phyloP scores from a whole-genome alignment of 2,329 filamentous ascomycete genomes.

The Neofusicoccum umdonicola region DNA sequence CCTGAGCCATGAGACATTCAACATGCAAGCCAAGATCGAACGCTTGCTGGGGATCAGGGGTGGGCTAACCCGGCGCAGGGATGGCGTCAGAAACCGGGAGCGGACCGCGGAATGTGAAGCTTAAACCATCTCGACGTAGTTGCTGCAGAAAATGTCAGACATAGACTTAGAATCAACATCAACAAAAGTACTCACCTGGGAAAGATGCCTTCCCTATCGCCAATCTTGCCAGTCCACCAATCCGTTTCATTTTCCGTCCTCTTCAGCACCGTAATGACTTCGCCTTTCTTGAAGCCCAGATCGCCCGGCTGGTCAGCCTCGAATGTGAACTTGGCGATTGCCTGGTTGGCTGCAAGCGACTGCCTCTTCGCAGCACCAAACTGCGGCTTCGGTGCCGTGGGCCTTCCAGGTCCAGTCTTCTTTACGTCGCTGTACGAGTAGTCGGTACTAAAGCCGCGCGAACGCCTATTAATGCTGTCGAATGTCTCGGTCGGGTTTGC shows the following conservation, averaged over 20 bases:
- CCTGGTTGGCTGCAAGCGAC: conserved; percentile 66
- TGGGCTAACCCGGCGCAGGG: background rate
- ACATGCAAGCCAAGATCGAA: background rate
- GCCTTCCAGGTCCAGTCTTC: conserved; percentile 64
- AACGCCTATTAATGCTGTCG: conserved; percentile 41
- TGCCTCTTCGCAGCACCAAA: conserved; percentile 58
- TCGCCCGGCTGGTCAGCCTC: conserved; percentile 92
- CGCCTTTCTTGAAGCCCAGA: conserved; percentile 94
- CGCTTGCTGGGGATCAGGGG: background rate
- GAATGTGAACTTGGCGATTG: conserved; percentile 88
- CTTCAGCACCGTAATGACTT: conserved; percentile 91
- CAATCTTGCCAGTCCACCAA: conserved; percentile 96
- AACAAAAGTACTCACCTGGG: conserved; percentile 60
- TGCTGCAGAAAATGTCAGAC: conserved; percentile 26
- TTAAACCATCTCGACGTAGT: conserved; percentile 41
- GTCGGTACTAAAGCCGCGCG: conserved; percentile 44
- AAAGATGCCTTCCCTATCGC: conserved; percentile 84
- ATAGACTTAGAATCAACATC: conserved; percentile 1
- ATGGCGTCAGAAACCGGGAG: background rate
- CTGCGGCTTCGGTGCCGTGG: conserved; percentile 84
- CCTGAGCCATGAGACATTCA: background rate
- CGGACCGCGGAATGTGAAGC: background rate
- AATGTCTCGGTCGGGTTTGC: conserved; percentile 52
- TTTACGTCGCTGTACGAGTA: conserved; percentile 54
- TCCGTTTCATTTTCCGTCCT: conserved; percentile 91